These are phyloP conservation scores for Amanita muscaria DNA, from an alignment of 768 basidiomycete species.

Conservation along the genomic window DNA sequence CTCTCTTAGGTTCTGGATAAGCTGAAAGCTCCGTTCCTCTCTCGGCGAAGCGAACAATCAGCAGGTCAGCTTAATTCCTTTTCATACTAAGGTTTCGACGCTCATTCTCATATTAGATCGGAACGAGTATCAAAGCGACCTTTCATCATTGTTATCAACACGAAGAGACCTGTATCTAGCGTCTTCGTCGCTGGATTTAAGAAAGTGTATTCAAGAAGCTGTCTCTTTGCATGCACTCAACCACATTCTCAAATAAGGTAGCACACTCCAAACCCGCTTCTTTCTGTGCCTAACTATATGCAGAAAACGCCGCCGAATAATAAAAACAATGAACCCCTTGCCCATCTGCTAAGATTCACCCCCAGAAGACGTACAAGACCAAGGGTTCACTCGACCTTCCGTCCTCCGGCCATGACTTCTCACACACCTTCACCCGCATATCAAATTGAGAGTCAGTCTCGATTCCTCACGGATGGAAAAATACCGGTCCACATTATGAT, in stretches of 20 bases:
- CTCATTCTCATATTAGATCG: constrained; percentile 29
- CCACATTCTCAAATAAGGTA: constrained; percentile 76
- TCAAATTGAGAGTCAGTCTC: constrained; percentile 82
- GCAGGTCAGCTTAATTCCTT: too few species aligned
- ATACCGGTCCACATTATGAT: too few species aligned
- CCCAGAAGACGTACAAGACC: too few species aligned
- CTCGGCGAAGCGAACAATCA: constrained; percentile 43
- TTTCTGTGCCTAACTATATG: constrained; percentile 1
- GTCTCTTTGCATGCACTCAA: constrained; percentile 76
- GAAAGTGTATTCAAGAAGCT: constrained; percentile 55
- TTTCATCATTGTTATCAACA: constrained; percentile 56
- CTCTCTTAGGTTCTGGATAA: constrained; percentile 43
- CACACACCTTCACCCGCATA: too few species aligned
- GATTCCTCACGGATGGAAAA: constrained; percentile 79
- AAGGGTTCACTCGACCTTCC: constrained; percentile 94
- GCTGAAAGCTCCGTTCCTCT: constrained; percentile 45
- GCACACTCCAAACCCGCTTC: background rate
- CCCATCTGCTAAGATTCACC: constrained; percentile 49
- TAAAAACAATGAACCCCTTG: constrained; percentile 91
- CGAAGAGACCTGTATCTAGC: constrained; percentile 75
- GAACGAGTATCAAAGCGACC: constrained; percentile 51
- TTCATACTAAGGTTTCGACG: constrained; percentile 17
- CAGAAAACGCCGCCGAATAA: constrained; percentile 87
- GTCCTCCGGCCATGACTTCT: constrained; percentile 81
- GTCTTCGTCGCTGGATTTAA: constrained; percentile 54